A percentile compares a stretch with the other conserved stretches of the same genome.
phyloP scores from a whole-genome alignment of 2,329 filamentous ascomycete genomes.

The Pezicula radicicola region DNA sequence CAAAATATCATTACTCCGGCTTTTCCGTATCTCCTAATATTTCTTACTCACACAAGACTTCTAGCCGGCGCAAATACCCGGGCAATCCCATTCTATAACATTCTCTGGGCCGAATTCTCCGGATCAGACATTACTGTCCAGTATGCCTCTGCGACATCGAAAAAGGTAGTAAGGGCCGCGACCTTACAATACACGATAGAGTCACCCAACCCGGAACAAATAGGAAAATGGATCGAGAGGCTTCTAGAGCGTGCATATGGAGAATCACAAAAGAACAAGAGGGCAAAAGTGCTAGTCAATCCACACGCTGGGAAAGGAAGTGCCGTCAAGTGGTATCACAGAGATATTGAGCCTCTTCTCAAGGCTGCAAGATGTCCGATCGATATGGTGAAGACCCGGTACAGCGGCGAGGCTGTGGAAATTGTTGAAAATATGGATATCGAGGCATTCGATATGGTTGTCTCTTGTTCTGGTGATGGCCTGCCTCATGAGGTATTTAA shows the following conservation, averaged over 20 bases:
- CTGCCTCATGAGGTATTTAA: slow-evolving; percentile 94
- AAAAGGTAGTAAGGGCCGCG: slow-evolving; percentile 56
- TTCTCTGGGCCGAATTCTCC: slow-evolving; percentile 75
- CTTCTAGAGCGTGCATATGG: slow-evolving; percentile 72
- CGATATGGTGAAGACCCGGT: slow-evolving; percentile 69
- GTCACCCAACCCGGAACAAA: slow-evolving; percentile 22
- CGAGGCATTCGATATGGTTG: slow-evolving; percentile 77
- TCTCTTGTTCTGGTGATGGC: slow-evolving; percentile 90
- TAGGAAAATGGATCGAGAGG: slow-evolving; percentile 53
- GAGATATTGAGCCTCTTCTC: slow-evolving; percentile 77
- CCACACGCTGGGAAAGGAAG: slow-evolving; percentile 82
- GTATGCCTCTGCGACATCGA: slow-evolving; percentile 62
- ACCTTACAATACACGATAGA: slow-evolving; percentile 59
- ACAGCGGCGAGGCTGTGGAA: slow-evolving; percentile 74
- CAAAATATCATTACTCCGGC: slow-evolving; percentile 5
- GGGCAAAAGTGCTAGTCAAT: slow-evolving; percentile 87
- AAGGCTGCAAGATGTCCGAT: slow-evolving; percentile 75
- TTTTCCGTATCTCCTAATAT: background rate
- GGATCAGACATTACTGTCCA: slow-evolving; percentile 64
- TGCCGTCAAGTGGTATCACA: slow-evolving; percentile 70
- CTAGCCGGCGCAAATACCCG: slow-evolving; percentile 27
- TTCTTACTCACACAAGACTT: slow-evolving; percentile 12
- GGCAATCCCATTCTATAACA: slow-evolving; percentile 75
- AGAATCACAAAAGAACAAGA: slow-evolving; percentile 63
- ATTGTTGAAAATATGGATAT: slow-evolving; percentile 75